Evolutionary conservation across 345 rosid genomes (phyloP).

Genomic region (Salix udensis): DNA sequence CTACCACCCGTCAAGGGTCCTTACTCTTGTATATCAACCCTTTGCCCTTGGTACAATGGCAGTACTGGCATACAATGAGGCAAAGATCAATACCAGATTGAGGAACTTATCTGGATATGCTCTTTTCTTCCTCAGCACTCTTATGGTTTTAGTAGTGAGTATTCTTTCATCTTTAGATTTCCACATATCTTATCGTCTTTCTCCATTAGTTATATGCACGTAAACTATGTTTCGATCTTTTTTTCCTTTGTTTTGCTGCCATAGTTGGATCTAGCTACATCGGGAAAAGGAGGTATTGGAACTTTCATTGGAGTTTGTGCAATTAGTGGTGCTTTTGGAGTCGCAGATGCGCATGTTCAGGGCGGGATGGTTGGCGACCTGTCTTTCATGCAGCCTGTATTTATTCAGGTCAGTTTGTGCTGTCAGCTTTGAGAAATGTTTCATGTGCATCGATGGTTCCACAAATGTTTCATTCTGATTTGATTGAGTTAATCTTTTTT

Average conservation of each 20-base stretch:
- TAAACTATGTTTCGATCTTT: not conserved
- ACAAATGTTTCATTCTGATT: not conserved
- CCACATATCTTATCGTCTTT: not conserved
- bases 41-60: slow-evolving; percentile 60
- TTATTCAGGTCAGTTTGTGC: slow-evolving; percentile 53
- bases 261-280: slow-evolving; percentile 76
- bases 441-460: not conserved
- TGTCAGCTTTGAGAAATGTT: not conserved
- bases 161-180: not conserved
- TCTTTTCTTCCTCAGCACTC: slow-evolving; percentile 52
- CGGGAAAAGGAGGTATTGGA: slow-evolving; percentile 71
- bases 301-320: slow-evolving; percentile 62
- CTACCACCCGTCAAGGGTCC: slow-evolving; percentile 73
- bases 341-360: slow-evolving; percentile 83
- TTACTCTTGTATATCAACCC: slow-evolving; percentile 77
- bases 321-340: slow-evolving; percentile 59
- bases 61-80: slow-evolving; percentile 56
- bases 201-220: not conserved
- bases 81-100: slow-evolving; percentile 58
- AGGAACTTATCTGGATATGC: slow-evolving; percentile 66
- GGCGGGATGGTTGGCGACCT: slow-evolving; percentile 93
- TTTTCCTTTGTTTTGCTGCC: not conserved
- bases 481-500: not conserved
- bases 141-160: slow-evolving; percentile 67
- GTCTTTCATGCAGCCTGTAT: slow-evolving; percentile 60